Conservation (phyloP, 805 yeast species). For the Grigorovia yakushimaensis region DNA sequence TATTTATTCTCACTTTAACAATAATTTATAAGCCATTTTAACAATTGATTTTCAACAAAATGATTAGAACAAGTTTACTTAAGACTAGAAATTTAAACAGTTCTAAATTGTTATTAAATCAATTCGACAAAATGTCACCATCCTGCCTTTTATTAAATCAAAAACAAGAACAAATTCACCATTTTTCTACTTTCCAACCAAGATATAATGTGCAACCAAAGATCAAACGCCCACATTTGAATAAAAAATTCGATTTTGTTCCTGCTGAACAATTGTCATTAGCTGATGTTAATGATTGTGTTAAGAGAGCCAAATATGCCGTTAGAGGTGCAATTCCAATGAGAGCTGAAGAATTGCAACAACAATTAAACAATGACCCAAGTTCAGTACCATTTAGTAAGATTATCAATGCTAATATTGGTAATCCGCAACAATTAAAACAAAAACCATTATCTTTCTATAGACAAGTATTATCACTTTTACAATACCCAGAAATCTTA, state of each 20-base stretch:
- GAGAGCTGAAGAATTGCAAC: slow-evolving; percentile 76
- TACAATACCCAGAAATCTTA: slow-evolving; percentile 75
- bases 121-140: not conserved
- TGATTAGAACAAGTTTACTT: not conserved
- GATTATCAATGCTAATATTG: slow-evolving; percentile 87
- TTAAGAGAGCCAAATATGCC: slow-evolving; percentile 85
- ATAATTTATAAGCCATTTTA: not conserved
- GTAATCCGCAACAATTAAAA: slow-evolving; percentile 95
- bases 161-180: not conserved
- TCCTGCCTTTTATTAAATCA: not conserved
- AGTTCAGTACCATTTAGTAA: slow-evolving; percentile 62
- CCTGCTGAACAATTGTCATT: slow-evolving; percentile 33
- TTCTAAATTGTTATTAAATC: not conserved
- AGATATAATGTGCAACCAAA: not conserved
- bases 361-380: slow-evolving; percentile 43
- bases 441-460: slow-evolving; percentile 94
- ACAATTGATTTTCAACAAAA: not conserved
- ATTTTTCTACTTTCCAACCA: not conserved
- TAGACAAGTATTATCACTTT: slow-evolving; percentile 75
- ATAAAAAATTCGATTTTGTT: slow-evolving; percentile 8
- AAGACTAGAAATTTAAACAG: not conserved
- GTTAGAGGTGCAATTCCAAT: slow-evolving; percentile 93
- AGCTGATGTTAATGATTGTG: slow-evolving; percentile 58
- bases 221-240: not conserved
- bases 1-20: not conserved